These are phyloP conservation scores for Carallia brachiata DNA, from an alignment of 345 rosid genomes.

Conservation along the genomic window DNA sequence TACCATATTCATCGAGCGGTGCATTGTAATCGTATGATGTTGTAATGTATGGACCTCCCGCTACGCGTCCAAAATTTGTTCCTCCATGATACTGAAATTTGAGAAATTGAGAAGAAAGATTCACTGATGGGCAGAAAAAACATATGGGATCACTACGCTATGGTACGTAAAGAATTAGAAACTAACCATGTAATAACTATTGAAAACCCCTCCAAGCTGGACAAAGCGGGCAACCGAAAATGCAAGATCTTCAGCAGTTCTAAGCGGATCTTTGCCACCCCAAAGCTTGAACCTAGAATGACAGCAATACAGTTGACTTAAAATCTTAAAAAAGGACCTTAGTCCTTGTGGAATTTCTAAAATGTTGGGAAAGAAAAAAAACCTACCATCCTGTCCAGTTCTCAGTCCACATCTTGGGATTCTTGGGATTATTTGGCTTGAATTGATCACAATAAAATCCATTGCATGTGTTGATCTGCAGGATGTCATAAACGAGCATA, in stretches of 20 bases:
- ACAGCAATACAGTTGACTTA: not conserved
- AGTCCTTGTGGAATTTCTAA: not conserved
- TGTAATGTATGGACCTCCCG: slow-evolving; percentile 22
- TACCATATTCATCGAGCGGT: slow-evolving; percentile 21
- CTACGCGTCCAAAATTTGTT: slow-evolving; percentile 23
- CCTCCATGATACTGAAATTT: slow-evolving; percentile 20
- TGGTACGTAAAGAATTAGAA: too few species aligned
- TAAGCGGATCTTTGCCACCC: slow-evolving; percentile 15
- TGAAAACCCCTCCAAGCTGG: slow-evolving; percentile 13
- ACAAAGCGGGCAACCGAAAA: slow-evolving; percentile 19
- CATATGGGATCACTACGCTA: too few species aligned
- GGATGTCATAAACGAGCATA: not conserved
- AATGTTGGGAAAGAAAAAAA: not conserved
- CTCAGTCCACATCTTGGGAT: slow-evolving; percentile 63
- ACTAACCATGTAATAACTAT: slow-evolving; percentile 22
- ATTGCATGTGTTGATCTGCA: slow-evolving; percentile 23
- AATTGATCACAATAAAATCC: slow-evolving; percentile 42
- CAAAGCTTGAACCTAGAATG: slow-evolving; percentile 14
- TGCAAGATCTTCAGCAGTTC: slow-evolving; percentile 23
- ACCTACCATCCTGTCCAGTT: slow-evolving; percentile 71
- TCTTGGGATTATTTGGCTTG: slow-evolving; percentile 9
- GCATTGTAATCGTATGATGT: slow-evolving; percentile 20
- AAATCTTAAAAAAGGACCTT: not conserved
- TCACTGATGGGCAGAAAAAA: too few species aligned
- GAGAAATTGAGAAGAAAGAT: not conserved